These are phyloP conservation scores for Novymonas esmeraldas DNA, from an alignment of 208 protist genomes.

Conservation along the genomic window DNA sequence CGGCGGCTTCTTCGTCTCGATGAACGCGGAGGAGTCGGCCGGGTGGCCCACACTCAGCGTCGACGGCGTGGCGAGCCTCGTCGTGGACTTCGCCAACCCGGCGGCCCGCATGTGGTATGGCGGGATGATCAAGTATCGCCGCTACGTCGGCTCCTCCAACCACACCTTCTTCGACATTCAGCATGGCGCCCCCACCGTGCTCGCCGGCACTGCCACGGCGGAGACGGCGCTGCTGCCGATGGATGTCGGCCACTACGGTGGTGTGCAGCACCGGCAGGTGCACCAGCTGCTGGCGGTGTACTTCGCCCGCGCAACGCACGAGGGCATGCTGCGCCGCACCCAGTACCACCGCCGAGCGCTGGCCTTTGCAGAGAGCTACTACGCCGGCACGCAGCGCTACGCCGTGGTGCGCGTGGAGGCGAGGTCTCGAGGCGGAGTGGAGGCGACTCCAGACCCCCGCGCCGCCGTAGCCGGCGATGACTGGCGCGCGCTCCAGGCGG, in stretches of 20 bases:
- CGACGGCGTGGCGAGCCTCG: conserved; percentile 65
- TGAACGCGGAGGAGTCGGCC: conserved; percentile 30
- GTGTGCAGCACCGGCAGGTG: conserved; percentile 92
- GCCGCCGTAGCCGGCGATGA: conserved; percentile 12
- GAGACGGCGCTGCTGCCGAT: conserved; percentile 69
- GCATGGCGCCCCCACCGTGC: conserved; percentile 95
- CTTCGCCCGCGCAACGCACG: conserved; percentile 60
- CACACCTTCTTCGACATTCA: conserved; percentile 96
- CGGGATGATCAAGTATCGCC: conserved; percentile 79
- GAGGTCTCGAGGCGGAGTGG: conserved; percentile 3
- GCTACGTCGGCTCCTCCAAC: conserved; percentile 90
- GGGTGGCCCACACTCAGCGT: conserved; percentile 35
- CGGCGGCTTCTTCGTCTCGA: conserved; percentile 86
- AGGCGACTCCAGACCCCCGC: neutral
- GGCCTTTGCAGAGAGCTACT: conserved; percentile 95
- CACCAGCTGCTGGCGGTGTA: conserved; percentile 97
- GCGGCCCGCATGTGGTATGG: conserved; percentile 91
- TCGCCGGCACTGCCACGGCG: conserved; percentile 26
- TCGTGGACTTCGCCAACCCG: conserved; percentile 93
- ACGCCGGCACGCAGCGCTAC: conserved; percentile 95
- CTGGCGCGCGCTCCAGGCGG: conserved; percentile 13
- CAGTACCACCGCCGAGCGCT: conserved; percentile 86
- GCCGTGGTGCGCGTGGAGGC: conserved; percentile 70
- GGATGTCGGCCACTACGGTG: conserved; percentile 63
- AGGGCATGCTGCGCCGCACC: conserved; percentile 77